phyloP scores from a whole-genome alignment of 352 stramenopile genomes.

The Phytophthora hybrid region DNA sequence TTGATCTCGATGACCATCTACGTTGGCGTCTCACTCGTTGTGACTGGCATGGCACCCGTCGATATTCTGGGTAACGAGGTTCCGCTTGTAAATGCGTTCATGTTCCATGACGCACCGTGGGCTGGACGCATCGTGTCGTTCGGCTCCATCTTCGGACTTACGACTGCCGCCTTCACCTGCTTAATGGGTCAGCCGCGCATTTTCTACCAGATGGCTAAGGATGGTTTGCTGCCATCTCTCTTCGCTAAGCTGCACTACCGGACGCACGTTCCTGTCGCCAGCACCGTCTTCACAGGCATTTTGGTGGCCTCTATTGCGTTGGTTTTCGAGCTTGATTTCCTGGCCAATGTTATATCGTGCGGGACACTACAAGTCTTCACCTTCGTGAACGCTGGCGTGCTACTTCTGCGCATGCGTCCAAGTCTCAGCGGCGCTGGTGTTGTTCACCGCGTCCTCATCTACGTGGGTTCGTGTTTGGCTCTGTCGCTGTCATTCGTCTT shows the following conservation, averaged over 20 bases:
- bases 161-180: slow-evolving; percentile 91
- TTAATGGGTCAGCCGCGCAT: slow-evolving; percentile 93
- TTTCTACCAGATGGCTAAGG: slow-evolving; percentile 93
- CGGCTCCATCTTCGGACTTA: slow-evolving; percentile 94
- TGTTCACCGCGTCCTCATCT: slow-evolving; percentile 60
- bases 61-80: slow-evolving; percentile 77
- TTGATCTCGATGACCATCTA: slow-evolving; percentile 94
- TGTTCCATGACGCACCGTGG: slow-evolving; percentile 76
- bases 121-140: slow-evolving; percentile 89
- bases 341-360: slow-evolving; percentile 93
- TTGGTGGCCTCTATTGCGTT: slow-evolving; percentile 85
- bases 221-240: slow-evolving; percentile 74
- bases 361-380: slow-evolving; percentile 93
- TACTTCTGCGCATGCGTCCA: slow-evolving; percentile 79
- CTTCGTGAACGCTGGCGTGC: slow-evolving; percentile 93
- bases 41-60: slow-evolving; percentile 89
- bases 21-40: slow-evolving; percentile 87
- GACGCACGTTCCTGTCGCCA: slow-evolving; percentile 75
- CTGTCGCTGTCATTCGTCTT: slow-evolving; percentile 80
- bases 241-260: slow-evolving; percentile 69
- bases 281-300: slow-evolving; percentile 91
- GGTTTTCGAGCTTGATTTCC: slow-evolving; percentile 91
- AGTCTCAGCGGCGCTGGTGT: slow-evolving; percentile 51
- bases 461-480: slow-evolving; percentile 65
- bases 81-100: slow-evolving; percentile 87